Evolutionary conservation across 257 asterid species (phyloP).

Genomic region (Solanum chilense): DNA sequence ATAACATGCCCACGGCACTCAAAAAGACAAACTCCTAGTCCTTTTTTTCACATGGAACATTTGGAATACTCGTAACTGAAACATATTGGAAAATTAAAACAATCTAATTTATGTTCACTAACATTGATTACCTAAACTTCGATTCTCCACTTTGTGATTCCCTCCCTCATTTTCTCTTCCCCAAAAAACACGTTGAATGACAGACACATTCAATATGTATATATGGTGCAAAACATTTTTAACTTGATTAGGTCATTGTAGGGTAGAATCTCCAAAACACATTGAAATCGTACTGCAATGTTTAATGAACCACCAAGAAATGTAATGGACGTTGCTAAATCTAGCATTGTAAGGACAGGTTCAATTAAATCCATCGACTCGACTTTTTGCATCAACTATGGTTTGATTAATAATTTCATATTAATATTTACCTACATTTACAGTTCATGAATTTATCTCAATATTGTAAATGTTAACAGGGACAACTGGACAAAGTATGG

Average conservation of each 20-base stretch:
- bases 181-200: neutral
- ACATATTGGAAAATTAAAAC: neutral
- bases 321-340: neutral
- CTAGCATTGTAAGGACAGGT: neutral
- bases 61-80: neutral
- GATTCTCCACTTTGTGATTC: neutral
- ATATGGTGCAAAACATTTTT: too few relatives aligned
- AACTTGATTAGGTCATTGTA: neutral
- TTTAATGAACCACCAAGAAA: neutral
- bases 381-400: neutral
- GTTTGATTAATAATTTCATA: neutral
- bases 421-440: neutral
- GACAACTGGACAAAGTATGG: neutral
- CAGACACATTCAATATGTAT: too few relatives aligned
- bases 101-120: neutral
- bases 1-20: neutral
- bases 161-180: too few relatives aligned
- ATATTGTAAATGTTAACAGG: neutral
- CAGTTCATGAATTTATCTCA: neutral
- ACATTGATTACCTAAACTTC: neutral
- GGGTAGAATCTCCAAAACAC: neutral
- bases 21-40: neutral
- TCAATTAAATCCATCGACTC: too few relatives aligned
- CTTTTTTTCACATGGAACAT: neutral
- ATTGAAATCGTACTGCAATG: neutral